Conservation (phyloP, 2,329 filamentous ascomycete species). For the Cordyceps cateniannulata region DNA sequence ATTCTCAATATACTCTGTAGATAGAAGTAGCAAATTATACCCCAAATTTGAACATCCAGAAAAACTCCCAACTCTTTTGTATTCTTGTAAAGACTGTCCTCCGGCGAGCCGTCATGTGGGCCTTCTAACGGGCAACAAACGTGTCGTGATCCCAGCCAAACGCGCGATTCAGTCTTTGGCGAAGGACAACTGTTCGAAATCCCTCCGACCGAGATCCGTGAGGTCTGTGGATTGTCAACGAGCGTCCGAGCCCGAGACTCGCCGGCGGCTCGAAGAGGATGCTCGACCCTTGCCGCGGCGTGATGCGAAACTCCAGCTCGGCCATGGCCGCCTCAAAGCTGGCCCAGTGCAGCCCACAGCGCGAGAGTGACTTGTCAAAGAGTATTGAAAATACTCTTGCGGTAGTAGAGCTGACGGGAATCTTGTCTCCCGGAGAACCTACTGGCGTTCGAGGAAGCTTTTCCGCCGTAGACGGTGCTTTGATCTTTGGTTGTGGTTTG, state of each 20-base stretch:
- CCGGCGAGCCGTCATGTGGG: no score
- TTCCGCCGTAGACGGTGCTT: no score
- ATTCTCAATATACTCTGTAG: background rate
- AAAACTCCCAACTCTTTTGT: no score
- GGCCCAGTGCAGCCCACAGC: background rate
- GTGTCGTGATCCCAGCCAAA: background rate
- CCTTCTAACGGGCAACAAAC: background rate
- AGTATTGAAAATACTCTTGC: background rate
- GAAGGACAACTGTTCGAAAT: background rate
- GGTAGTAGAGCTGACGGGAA: background rate
- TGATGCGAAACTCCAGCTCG: background rate
- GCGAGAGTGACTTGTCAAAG: background rate
- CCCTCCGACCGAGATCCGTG: background rate
- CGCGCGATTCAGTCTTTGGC: background rate
- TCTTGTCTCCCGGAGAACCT: background rate
- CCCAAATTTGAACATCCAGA: no score
- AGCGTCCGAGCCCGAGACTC: background rate
- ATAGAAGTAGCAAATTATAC: no score
- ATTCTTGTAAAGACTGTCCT: no score
- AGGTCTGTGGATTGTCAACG: background rate
- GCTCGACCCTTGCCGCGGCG: background rate
- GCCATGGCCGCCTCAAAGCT: background rate
- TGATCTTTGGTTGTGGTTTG: no score
- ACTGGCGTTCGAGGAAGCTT: no score
- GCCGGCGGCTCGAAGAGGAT: background rate